A percentile compares a stretch with the other conserved stretches of the same genome.
These are phyloP conservation scores for Chloroidium sp. DNA, from an alignment of 163 green algal genomes.

Conservation along the genomic window DNA sequence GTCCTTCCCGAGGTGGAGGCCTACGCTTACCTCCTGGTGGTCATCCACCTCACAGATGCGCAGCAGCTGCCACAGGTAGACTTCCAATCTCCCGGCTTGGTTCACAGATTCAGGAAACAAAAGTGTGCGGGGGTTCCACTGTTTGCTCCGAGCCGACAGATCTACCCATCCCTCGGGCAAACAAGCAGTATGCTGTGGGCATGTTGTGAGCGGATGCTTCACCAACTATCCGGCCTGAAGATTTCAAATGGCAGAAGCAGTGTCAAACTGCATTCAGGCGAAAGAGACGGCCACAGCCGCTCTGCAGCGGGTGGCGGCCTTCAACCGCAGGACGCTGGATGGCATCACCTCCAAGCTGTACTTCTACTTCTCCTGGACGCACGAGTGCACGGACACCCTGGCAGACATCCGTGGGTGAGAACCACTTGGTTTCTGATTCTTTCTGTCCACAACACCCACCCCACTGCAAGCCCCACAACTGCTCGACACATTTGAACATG, in stretches of 20 bases:
- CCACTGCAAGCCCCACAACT: too few species aligned
- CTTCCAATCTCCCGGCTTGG: background rate
- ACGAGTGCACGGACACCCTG: slow-evolving; percentile 65
- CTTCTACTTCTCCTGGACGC: slow-evolving; percentile 75
- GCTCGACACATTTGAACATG: too few species aligned
- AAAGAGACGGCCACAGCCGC: slow-evolving; percentile 44
- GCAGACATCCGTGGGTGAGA: slow-evolving; percentile 54
- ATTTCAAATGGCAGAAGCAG: background rate
- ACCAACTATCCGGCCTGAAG: background rate
- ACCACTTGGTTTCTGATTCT: background rate
- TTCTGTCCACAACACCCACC: too few species aligned
- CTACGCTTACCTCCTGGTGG: slow-evolving; percentile 72
- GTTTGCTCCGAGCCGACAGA: too few species aligned
- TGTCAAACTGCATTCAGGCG: slow-evolving; percentile 28
- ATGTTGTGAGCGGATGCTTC: too few species aligned
- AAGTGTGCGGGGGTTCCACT: too few species aligned
- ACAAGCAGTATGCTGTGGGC: too few species aligned
- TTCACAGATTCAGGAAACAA: too few species aligned
- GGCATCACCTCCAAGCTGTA: slow-evolving; percentile 76
- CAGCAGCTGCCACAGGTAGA: slow-evolving; percentile 58
- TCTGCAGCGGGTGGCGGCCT: slow-evolving; percentile 43
- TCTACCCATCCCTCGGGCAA: too few species aligned
- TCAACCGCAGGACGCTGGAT: slow-evolving; percentile 92
- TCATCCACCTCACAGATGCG: slow-evolving; percentile 66
- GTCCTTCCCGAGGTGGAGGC: slow-evolving; percentile 75